phyloP scores from a whole-genome alignment of 208 protist genomes.

The Trypanosoma rangeli region DNA sequence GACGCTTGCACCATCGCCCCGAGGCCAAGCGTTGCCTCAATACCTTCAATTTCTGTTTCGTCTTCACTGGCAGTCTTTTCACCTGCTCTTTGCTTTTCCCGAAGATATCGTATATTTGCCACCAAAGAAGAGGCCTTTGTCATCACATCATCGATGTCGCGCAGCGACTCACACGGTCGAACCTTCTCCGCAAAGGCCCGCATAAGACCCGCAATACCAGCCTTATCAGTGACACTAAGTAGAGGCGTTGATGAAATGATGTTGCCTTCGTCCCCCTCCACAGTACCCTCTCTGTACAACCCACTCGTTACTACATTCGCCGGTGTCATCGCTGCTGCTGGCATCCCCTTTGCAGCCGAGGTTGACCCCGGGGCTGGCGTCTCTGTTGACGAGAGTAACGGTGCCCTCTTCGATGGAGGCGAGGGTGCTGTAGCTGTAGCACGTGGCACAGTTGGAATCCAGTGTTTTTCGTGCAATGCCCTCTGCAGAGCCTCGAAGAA shows the following conservation, averaged over 20 bases:
- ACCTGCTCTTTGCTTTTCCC: constrained; percentile 38
- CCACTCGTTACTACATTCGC: too few species aligned
- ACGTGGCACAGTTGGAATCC: constrained; percentile 15
- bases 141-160: constrained; percentile 88
- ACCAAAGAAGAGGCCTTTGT: constrained; percentile 73
- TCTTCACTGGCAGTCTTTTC: constrained; percentile 24
- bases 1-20: constrained; percentile 47
- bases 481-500: constrained; percentile 46
- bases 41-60: constrained; percentile 65
- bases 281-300: background rate
- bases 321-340: background rate
- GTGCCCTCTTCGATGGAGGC: background rate
- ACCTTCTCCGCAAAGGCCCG: constrained; percentile 45
- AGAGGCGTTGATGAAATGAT: background rate
- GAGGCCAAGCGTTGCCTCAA: constrained; percentile 82
- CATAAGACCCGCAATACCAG: constrained; percentile 81
- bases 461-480: constrained; percentile 45
- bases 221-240: constrained; percentile 40
- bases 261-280: background rate
- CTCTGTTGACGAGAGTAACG: background rate
- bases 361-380: background rate
- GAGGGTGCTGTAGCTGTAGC: background rate
- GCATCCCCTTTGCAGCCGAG: background rate
- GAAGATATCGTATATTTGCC: constrained; percentile 56
- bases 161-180: constrained; percentile 53